phyloP scores from a whole-genome alignment of 2,329 filamentous ascomycete species.

The Verticillium dahliae region DNA sequence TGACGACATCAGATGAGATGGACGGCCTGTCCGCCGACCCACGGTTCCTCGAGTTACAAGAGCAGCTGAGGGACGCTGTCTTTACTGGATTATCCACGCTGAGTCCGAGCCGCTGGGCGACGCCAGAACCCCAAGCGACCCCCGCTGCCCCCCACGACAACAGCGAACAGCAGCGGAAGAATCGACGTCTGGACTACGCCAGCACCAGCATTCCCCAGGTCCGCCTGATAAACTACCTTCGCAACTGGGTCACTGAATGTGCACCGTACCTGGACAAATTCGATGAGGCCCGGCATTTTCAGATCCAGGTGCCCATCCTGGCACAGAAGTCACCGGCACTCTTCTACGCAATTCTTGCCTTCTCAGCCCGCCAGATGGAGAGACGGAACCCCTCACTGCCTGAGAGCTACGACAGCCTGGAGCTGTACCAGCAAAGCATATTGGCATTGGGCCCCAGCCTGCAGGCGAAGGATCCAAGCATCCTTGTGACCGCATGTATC shows the following conservation, averaged over 20 bases:
- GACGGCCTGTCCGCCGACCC: slow-evolving; percentile 29
- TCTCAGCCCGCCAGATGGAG: slow-evolving; percentile 42
- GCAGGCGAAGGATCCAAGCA: slow-evolving; percentile 33
- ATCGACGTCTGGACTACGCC: slow-evolving; percentile 18
- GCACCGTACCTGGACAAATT: slow-evolving; percentile 48
- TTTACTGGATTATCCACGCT: slow-evolving; percentile 24
- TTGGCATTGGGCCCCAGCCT: slow-evolving; percentile 32
- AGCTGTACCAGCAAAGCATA: slow-evolving; percentile 47
- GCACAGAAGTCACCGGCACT: slow-evolving; percentile 37
- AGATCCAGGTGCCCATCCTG: slow-evolving; percentile 40
- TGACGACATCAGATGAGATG: slow-evolving; percentile 14
- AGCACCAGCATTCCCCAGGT: slow-evolving; percentile 19
- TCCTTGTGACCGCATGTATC: slow-evolving; percentile 39
- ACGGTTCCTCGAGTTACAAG: slow-evolving; percentile 35
- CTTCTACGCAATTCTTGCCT: slow-evolving; percentile 43
- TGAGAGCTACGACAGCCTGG: slow-evolving; percentile 43
- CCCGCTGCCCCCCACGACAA: not conserved
- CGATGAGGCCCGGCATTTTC: slow-evolving; percentile 44
- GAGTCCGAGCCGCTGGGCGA: slow-evolving; percentile 19
- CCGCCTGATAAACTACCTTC: slow-evolving; percentile 25
- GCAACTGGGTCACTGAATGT: slow-evolving; percentile 45
- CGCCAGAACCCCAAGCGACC: slow-evolving; percentile 11
- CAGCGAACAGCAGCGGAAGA: not conserved
- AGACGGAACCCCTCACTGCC: not conserved
- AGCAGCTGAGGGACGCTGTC: slow-evolving; percentile 34